Evolutionary conservation across 805 yeast genomes (phyloP), one percentile per base, ranked within the genome.

Genomic region (Lipomyces yamadae): DNA sequence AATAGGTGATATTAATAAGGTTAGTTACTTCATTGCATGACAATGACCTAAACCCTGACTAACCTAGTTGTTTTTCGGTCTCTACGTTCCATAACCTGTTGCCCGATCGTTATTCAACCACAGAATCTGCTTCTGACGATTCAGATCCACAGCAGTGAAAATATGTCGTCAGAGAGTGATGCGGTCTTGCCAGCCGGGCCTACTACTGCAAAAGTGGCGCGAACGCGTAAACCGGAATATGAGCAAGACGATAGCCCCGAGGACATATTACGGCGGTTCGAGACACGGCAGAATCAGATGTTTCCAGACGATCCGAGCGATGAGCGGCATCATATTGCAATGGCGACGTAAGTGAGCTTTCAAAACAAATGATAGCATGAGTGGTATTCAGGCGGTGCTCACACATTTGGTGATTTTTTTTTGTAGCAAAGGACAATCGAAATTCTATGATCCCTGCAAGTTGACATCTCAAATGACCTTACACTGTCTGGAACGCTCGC

Each of bases 381-480:
- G 29, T 57, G n/a, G 15, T 33, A 8, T 24, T 24, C 24, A 24
- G 24, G 24, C 24, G 24, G 24, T 1, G 60, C 7, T 24, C 42
- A 18, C 30, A 45, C 32, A 45, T 18, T 30, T 6, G 18, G 48
- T 29, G n/a, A 18, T 42, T 6, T 24, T 1, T 1, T 24, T 24
- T 24, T 24, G 24, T 24, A 74, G 74, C 18, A 93, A 94, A 74
- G 93, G 85, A 42, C 89, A 96, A 2, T 88, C 96, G 5, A 86
- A 89, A 75, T 95, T 83, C 77, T 94, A 89, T 74, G 98, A 94
- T 76, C 99, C 99, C 0, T 94, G 99, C 78, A 89, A 88, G 58
- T 95, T 92, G 74, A 88, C 95, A 48, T 84, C 97, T 8, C 88
- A 87, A 75, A 94, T 96, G 87, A 90, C 97, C 56, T 81, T 92